phyloP scores from a whole-genome alignment of 2,329 filamentous ascomycete species.

The Pseudopyricularia javanii region DNA sequence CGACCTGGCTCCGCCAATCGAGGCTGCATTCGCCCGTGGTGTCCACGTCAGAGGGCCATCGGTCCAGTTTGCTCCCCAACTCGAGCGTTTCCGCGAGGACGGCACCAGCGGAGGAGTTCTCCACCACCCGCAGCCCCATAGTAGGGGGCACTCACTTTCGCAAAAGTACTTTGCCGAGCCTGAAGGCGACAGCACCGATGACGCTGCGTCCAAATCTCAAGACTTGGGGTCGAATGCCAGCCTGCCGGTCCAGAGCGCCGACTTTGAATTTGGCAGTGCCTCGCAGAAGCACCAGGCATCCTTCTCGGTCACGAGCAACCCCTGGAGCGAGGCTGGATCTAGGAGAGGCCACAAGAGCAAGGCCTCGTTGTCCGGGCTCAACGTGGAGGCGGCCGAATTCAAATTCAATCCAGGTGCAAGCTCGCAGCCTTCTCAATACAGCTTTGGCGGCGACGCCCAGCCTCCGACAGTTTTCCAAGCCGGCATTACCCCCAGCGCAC shows the following conservation, averaged over 20 bases:
- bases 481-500: constrained; percentile 10
- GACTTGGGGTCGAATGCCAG: not conserved
- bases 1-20: constrained; percentile 10
- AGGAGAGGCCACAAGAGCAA: constrained; percentile 52
- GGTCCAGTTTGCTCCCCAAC: constrained; percentile 31
- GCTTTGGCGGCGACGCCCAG: constrained; percentile 36
- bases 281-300: constrained; percentile 32
- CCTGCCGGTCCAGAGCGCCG: not conserved
- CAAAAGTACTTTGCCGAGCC: constrained; percentile 52
- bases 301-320: constrained; percentile 47
- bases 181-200: constrained; percentile 24
- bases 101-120: constrained; percentile 43
- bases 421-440: constrained; percentile 38
- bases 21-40: constrained; percentile 8
- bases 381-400: constrained; percentile 83
- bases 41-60: constrained; percentile 30
- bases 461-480: constrained; percentile 31
- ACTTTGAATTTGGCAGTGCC: not conserved
- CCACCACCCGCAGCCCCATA: constrained; percentile 65
- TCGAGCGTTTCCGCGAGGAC: constrained; percentile 39
- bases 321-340: constrained; percentile 42
- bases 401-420: constrained; percentile 52
- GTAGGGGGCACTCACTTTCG: constrained; percentile 57
- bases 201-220: not conserved
- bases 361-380: constrained; percentile 65